A percentile compares a stretch with the other conserved stretches of the same genome.
phyloP scores from a whole-genome alignment of 352 stramenopile genomes.

The Phytophthora idaei region DNA sequence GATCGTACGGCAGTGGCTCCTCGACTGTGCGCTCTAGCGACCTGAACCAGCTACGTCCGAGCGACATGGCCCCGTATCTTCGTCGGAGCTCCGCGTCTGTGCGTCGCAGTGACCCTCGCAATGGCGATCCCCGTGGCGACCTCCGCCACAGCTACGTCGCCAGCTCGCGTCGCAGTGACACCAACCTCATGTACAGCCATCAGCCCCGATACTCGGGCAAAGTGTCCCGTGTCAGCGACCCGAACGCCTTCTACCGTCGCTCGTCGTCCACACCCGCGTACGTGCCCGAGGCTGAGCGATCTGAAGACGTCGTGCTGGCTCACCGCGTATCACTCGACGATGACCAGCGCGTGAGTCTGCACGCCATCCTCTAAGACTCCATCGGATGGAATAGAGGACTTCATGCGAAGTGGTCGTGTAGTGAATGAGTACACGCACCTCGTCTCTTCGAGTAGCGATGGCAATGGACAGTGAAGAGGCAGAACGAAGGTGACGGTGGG shows the following conservation, averaged over 20 bases:
- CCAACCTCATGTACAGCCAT: conserved; percentile 37
- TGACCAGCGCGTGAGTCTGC: conserved; percentile 64
- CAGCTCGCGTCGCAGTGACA: conserved; percentile 41
- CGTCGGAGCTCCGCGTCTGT: conserved; percentile 41
- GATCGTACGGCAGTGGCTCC: conserved; percentile 50
- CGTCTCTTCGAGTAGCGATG: conserved; percentile 10
- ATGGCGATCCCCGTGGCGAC: conserved; percentile 11
- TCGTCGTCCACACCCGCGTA: conserved; percentile 38
- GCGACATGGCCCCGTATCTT: conserved; percentile 39
- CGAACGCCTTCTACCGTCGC: conserved; percentile 53
- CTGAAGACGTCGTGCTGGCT: conserved; percentile 61
- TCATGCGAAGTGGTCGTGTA: neutral
- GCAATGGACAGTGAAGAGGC: neutral
- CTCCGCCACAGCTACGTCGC: conserved; percentile 39
- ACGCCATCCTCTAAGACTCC: conserved; percentile 60
- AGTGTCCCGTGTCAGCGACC: conserved; percentile 49
- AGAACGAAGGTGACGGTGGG: conserved; percentile 12
- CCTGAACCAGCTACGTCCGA: conserved; percentile 43
- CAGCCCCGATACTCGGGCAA: conserved; percentile 35
- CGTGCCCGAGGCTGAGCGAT: conserved; percentile 39
- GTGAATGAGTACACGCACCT: conserved; percentile 10
- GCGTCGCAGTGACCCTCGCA: conserved; percentile 32
- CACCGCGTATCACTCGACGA: conserved; percentile 67
- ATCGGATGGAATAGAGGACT: conserved; percentile 3
- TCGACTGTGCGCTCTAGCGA: conserved; percentile 63